Percentiles rank a stretch among this genome's conserved stretches.
These are phyloP conservation scores for Pythium pyrilobum DNA, from an alignment of 352 stramenopile species.

Conservation along the genomic window DNA sequence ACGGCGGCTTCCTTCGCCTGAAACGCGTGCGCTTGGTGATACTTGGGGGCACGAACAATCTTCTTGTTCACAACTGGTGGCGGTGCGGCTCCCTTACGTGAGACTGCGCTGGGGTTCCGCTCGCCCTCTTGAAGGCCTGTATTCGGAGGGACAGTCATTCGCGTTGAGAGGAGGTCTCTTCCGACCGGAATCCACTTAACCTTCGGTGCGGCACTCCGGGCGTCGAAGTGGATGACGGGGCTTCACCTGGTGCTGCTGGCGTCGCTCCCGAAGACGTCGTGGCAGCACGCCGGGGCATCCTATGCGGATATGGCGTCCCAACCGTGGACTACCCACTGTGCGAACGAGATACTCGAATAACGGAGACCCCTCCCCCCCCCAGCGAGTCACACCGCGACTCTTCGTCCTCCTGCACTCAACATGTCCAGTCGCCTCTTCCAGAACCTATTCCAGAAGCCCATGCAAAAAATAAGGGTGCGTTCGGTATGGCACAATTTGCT, in stretches of 20 bases:
- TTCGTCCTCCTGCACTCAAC: no score
- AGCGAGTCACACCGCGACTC: no score
- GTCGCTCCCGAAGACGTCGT: background rate
- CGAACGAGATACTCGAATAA: background rate
- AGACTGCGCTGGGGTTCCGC: no score
- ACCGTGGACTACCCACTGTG: background rate
- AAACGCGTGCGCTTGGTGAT: constrained; percentile 40
- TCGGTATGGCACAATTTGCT: no score
- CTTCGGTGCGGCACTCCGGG: no score
- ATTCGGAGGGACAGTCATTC: no score
- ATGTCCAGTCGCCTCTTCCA: no score
- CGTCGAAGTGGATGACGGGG: no score
- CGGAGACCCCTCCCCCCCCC: background rate
- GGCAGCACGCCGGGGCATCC: constrained; percentile 7
- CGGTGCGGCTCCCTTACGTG: background rate
- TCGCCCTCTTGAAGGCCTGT: background rate
- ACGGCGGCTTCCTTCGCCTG: constrained; percentile 30
- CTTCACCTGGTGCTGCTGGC: background rate
- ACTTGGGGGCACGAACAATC: constrained; percentile 30
- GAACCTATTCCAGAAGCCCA: no score
- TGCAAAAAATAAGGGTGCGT: no score
- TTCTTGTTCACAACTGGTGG: constrained; percentile 24
- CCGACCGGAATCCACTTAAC: no score
- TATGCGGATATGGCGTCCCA: background rate
- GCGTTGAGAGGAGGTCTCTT: no score